Percentiles rank a stretch among this genome's conserved stretches.
Evolutionary conservation across 2,329 filamentous ascomycete species (phyloP).

Genomic region (Cladosporium sphaerospermum): DNA sequence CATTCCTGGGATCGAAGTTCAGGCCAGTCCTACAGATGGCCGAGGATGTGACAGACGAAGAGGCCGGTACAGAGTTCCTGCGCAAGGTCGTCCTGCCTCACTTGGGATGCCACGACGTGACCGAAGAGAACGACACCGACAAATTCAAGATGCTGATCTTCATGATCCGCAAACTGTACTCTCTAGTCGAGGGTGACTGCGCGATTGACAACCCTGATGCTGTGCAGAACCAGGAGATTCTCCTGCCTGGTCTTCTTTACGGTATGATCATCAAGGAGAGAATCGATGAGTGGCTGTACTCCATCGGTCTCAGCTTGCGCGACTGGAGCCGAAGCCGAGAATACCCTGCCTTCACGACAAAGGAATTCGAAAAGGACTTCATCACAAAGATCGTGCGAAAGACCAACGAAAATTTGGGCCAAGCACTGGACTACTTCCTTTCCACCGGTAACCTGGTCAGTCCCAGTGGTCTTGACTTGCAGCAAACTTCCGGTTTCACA

Average conservation of each 20-base stretch:
- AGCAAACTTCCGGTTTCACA: slow-evolving; percentile 90
- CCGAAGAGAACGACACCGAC: slow-evolving; percentile 75
- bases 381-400: slow-evolving; percentile 68
- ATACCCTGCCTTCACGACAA: slow-evolving; percentile 60
- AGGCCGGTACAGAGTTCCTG: slow-evolving; percentile 85
- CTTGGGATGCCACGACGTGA: slow-evolving; percentile 78
- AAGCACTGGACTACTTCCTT: slow-evolving; percentile 86
- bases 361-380: slow-evolving; percentile 75
- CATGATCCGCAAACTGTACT: slow-evolving; percentile 94
- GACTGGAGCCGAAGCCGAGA: slow-evolving; percentile 51
- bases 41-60: slow-evolving; percentile 77
- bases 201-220: slow-evolving; percentile 93
- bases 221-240: slow-evolving; percentile 89
- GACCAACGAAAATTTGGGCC: slow-evolving; percentile 82
- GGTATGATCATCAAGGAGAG: slow-evolving; percentile 93
- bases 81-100: slow-evolving; percentile 87
- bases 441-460: slow-evolving; percentile 92
- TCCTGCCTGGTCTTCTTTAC: slow-evolving; percentile 89
- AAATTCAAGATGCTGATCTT: slow-evolving; percentile 93
- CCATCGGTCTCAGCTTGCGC: slow-evolving; percentile 39
- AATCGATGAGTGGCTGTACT: slow-evolving; percentile 81
- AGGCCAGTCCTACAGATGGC: slow-evolving; percentile 78
- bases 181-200: slow-evolving; percentile 86
- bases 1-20: slow-evolving; percentile 88
- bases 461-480: slow-evolving; percentile 84